These are phyloP conservation scores for Fusarium pilosicola DNA, from an alignment of 2,329 filamentous ascomycete species.

Conservation along the genomic window DNA sequence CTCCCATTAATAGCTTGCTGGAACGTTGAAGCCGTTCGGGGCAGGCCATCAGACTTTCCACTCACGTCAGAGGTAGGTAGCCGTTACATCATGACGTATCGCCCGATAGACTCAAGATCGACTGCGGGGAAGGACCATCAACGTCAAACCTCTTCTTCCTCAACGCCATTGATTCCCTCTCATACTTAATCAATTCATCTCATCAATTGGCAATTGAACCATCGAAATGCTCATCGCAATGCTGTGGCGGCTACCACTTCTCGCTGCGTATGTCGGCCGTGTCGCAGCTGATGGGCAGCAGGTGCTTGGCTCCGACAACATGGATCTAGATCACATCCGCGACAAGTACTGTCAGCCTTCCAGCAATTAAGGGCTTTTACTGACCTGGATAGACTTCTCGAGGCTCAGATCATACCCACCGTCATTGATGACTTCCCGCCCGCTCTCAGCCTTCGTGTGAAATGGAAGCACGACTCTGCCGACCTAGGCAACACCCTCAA, in stretches of 20 bases:
- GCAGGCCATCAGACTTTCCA: background rate
- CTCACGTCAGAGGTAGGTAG: constrained; percentile 13
- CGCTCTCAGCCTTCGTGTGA: constrained; percentile 8
- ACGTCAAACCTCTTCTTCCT: background rate
- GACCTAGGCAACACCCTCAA: constrained; percentile 31
- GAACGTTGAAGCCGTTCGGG: accelerated
- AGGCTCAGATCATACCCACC: constrained; percentile 30
- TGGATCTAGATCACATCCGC: constrained; percentile 2
- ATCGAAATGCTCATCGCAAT: background rate
- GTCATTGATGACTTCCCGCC: constrained; percentile 37
- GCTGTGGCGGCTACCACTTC: background rate
- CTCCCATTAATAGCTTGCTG: accelerated
- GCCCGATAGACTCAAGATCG: background rate
- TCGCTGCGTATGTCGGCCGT: background rate
- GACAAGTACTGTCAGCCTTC: background rate
- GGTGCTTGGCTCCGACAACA: background rate
- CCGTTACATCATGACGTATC: constrained; percentile 28
- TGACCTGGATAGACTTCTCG: background rate
- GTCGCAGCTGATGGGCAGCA: background rate
- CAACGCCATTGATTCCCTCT: background rate
- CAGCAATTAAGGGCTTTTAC: too few relatives aligned
- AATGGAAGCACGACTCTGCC: constrained; percentile 26
- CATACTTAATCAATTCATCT: accelerated
- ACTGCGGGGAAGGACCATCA: constrained; percentile 10
- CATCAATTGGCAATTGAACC: accelerated